These are phyloP conservation scores for Phaffomyces antillensis DNA, from an alignment of 805 yeast species.

Conservation along the genomic window DNA sequence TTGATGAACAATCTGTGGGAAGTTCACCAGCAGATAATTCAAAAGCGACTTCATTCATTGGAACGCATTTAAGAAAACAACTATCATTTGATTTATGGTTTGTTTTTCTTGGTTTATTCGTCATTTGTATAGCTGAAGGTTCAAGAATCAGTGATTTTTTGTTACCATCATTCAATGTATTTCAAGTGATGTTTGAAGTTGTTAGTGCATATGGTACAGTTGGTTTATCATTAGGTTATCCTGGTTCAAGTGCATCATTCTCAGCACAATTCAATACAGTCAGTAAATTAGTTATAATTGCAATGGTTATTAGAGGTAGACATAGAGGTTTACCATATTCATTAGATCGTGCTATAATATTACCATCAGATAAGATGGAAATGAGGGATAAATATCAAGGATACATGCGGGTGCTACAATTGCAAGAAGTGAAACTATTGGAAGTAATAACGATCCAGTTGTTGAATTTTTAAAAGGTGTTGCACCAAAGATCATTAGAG, in stretches of 20 bases:
- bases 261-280: slow-evolving; percentile 62
- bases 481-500: slow-evolving; percentile 20
- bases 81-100: slow-evolving; percentile 94
- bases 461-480: slow-evolving; percentile 23
- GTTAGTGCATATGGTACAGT: slow-evolving; percentile 96
- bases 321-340: slow-evolving; percentile 95
- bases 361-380: slow-evolving; percentile 64
- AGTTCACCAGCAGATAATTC: slow-evolving; percentile 26
- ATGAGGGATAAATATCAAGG: slow-evolving; percentile 45
- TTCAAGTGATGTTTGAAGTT: slow-evolving; percentile 75
- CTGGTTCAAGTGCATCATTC: slow-evolving; percentile 59
- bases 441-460: slow-evolving; percentile 20
- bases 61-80: slow-evolving; percentile 85
- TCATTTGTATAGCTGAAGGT: slow-evolving; percentile 84
- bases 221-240: slow-evolving; percentile 84
- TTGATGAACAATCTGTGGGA: too few species aligned
- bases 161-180: slow-evolving; percentile 51
- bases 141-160: slow-evolving; percentile 41
- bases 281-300: slow-evolving; percentile 79
- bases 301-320: slow-evolving; percentile 89
- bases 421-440: slow-evolving; percentile 17
- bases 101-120: slow-evolving; percentile 74
- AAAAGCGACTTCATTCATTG: slow-evolving; percentile 58
- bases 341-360: slow-evolving; percentile 87
- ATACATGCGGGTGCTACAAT: slow-evolving; percentile 16